These are phyloP conservation scores for Mycena polygramma DNA, from an alignment of 768 basidiomycete species.

Conservation along the genomic window DNA sequence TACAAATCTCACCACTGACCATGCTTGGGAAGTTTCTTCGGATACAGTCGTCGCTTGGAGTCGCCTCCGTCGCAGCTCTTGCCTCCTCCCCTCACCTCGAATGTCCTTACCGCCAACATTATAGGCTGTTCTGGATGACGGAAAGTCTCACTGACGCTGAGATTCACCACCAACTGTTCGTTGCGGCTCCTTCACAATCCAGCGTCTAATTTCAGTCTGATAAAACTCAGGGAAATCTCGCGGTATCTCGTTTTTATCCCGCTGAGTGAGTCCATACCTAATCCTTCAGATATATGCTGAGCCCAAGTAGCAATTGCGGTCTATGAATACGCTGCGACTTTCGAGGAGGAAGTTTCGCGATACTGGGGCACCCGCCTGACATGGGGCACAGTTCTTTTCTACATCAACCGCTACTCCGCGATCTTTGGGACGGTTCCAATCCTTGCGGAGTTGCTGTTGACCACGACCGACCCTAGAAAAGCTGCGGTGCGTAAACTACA, in stretches of 20 bases:
- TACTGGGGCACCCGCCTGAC: conserved; percentile 47
- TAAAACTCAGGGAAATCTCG: conserved; percentile 1
- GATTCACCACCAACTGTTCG: conserved; percentile 28
- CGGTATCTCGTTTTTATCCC: conserved; percentile 18
- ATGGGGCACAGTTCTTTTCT: conserved; percentile 37
- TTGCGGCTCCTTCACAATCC: not conserved
- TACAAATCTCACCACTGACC: too few relatives aligned
- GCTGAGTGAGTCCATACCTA: not conserved
- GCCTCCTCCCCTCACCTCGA: conserved; percentile 8
- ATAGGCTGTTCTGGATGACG: conserved; percentile 21
- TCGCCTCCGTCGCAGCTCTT: too few relatives aligned
- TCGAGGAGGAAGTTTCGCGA: conserved; percentile 45
- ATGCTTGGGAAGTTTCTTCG: too few relatives aligned
- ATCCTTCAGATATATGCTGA: not conserved
- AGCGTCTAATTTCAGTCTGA: not conserved
- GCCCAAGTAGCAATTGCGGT: conserved; percentile 41
- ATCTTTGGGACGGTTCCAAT: conserved; percentile 39
- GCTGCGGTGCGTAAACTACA: not conserved
- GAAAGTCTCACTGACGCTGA: conserved; percentile 28
- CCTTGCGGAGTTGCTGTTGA: conserved; percentile 21
- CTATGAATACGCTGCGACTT: conserved; percentile 52
- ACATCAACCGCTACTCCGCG: conserved; percentile 42
- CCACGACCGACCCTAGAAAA: conserved; percentile 22
- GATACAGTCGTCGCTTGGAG: too few relatives aligned
- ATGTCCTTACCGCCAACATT: conserved; percentile 5